Percentiles rank a stretch among this genome's conserved stretches.
Evolutionary conservation across 176 grass and related monocot genomes (phyloP).

Genomic region (Carex littledalei): DNA sequence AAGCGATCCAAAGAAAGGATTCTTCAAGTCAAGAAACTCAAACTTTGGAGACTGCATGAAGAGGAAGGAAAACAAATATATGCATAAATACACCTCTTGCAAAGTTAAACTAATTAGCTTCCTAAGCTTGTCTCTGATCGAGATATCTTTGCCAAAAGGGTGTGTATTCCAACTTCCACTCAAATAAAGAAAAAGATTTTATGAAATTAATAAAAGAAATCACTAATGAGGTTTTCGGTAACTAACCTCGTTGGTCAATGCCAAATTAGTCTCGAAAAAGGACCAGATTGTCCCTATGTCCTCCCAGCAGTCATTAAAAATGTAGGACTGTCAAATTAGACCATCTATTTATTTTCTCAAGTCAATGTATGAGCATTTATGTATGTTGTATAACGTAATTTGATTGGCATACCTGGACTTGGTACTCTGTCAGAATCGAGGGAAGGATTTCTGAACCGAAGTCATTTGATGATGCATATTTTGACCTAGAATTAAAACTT

Average conservation of each 20-base stretch:
- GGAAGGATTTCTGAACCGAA: slow-evolving; percentile 67
- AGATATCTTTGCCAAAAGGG: not conserved
- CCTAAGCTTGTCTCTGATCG: not conserved
- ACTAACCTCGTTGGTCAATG: slow-evolving; percentile 49
- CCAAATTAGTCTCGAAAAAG: too few species aligned
- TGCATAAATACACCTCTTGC: not conserved
- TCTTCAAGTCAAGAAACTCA: slow-evolving; percentile 66
- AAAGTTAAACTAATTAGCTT: not conserved
- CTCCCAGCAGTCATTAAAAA: slow-evolving; percentile 69
- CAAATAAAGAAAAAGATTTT: not conserved
- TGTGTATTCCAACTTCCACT: not conserved
- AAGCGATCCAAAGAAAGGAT: slow-evolving; percentile 54
- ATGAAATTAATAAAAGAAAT: not conserved
- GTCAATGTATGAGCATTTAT: not conserved
- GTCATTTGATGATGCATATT: slow-evolving; percentile 49
- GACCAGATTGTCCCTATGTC: slow-evolving; percentile 76
- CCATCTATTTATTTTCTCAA: not conserved
- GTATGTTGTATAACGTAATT: not conserved
- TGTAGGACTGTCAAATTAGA: slow-evolving; percentile 37
- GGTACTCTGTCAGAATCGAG: slow-evolving; percentile 44
- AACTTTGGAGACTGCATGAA: slow-evolving; percentile 36
- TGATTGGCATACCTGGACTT: slow-evolving; percentile 40
- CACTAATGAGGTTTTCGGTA: not conserved
- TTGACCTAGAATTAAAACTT: slow-evolving; percentile 28
- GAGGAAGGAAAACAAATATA: slow-evolving; percentile 23